Conservation (phyloP, 2,329 filamentous ascomycete genomes). For the Fusarium oligoseptatum region DNA sequence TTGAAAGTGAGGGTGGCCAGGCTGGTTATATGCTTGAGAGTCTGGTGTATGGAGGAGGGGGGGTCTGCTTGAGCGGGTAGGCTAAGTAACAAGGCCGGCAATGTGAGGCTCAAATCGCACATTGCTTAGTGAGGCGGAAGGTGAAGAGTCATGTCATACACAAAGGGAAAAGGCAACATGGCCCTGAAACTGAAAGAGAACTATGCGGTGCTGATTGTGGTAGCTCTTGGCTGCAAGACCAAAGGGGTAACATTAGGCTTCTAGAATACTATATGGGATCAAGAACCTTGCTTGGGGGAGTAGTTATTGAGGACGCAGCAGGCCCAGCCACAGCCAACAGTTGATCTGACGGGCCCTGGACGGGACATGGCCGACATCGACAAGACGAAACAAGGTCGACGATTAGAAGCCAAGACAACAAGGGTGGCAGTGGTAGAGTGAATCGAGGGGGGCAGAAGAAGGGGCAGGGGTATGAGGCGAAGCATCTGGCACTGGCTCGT, state of each 20-base stretch:
- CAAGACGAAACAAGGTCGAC: slow-evolving; percentile 15
- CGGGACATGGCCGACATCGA: slow-evolving; percentile 24
- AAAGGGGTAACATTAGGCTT: slow-evolving; percentile 44
- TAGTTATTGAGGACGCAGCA: slow-evolving; percentile 33
- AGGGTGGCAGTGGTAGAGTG: slow-evolving; percentile 19
- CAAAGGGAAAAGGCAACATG: slow-evolving; percentile 32
- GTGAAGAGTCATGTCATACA: slow-evolving; percentile 38
- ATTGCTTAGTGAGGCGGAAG: slow-evolving; percentile 47
- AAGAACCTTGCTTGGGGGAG: slow-evolving; percentile 25
- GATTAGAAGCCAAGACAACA: slow-evolving; percentile 19
- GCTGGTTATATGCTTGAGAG: slow-evolving; percentile 32
- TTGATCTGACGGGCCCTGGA: slow-evolving; percentile 28
- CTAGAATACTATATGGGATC: slow-evolving; percentile 40
- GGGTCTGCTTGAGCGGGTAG: slow-evolving; percentile 7
- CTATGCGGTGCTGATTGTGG: slow-evolving; percentile 14
- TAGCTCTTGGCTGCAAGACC: slow-evolving; percentile 23
- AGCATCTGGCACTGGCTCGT: slow-evolving; percentile 44
- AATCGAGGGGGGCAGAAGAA: background rate
- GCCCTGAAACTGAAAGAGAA: slow-evolving; percentile 40
- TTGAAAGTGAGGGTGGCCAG: slow-evolving; percentile 8
- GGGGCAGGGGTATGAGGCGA: slow-evolving; percentile 31
- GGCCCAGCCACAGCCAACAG: slow-evolving; percentile 29
- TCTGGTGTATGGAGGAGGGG: background rate
- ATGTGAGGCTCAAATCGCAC: slow-evolving; percentile 48
- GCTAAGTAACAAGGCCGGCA: slow-evolving; percentile 23